Percentiles rank a stretch among this genome's conserved stretches.
Evolutionary conservation across 306 rosid species (phyloP).

Genomic region (Dalbergia cultrata): DNA sequence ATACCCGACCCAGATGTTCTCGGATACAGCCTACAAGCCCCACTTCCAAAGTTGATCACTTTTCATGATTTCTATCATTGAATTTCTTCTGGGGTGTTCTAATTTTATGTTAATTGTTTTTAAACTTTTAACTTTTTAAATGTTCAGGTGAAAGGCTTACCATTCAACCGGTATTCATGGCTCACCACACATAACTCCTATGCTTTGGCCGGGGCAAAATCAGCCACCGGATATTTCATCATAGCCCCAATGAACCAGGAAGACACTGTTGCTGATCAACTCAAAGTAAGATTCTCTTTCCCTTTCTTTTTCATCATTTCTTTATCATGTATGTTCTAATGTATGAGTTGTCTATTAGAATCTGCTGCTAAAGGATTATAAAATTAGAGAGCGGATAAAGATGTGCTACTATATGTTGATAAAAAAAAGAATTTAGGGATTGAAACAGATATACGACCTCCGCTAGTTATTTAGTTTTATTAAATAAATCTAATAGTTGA

Average conservation of each 20-base stretch:
- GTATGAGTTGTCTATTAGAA: neutral
- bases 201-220: conserved; percentile 70
- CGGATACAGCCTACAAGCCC: conserved; percentile 74
- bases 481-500: neutral
- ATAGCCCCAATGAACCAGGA: conserved; percentile 84
- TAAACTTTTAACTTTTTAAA: neutral
- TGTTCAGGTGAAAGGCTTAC: conserved; percentile 71
- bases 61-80: neutral
- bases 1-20: conserved; percentile 87
- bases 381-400: neutral
- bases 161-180: conserved; percentile 92
- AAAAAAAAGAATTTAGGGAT: neutral
- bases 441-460: conserved; percentile 7
- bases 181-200: conserved; percentile 92
- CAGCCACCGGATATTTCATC: conserved; percentile 68
- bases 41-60: conserved; percentile 60
- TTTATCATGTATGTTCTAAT: neutral
- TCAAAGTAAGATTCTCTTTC: conserved; percentile 60
- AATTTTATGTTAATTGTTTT: neutral
- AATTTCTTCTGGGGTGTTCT: neutral
- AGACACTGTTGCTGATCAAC: conserved; percentile 76
- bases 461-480: neutral
- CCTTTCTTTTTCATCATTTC: neutral
- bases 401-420: neutral
- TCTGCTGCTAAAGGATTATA: neutral